phyloP scores from a whole-genome alignment of 2,329 filamentous ascomycete species.

The Neopestalotiopsis rosae region DNA sequence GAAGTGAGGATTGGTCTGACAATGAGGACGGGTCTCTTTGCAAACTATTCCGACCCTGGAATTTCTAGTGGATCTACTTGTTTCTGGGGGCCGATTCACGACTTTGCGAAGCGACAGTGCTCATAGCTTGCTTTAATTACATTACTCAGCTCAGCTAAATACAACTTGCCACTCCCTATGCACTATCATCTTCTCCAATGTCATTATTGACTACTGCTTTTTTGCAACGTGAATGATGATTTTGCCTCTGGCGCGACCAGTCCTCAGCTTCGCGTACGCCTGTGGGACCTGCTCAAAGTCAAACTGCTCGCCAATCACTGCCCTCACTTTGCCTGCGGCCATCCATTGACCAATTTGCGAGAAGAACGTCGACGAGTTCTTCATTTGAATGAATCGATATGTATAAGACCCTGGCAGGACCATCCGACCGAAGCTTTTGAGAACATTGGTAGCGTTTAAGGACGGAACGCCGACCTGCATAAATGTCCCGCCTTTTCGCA shows the following conservation, averaged over 20 bases:
- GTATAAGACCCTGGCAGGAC: neutral
- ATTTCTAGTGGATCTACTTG: neutral
- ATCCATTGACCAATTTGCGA: neutral
- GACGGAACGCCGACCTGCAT: neutral
- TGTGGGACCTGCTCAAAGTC: constrained; percentile 57
- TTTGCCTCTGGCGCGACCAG: neutral
- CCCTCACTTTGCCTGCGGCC: neutral
- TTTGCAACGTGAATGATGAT: neutral
- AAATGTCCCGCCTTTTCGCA: neutral
- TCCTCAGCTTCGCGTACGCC: constrained; percentile 37
- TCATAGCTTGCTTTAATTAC: too few relatives aligned
- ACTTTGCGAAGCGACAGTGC: too few relatives aligned
- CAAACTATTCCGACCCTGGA: neutral
- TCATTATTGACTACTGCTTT: too few relatives aligned
- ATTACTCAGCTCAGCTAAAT: too few relatives aligned
- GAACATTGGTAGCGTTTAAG: neutral
- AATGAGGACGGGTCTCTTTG: neutral
- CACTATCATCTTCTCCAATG: too few relatives aligned
- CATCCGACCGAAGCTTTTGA: neutral
- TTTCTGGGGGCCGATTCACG: too few relatives aligned
- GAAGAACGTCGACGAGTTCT: constrained; percentile 9
- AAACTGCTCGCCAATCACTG: neutral
- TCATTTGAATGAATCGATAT: constrained; percentile 37
- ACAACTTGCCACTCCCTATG: too few relatives aligned
- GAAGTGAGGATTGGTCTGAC: neutral